A percentile compares a stretch with the other conserved stretches of the same genome.
These are phyloP conservation scores for Dalbergia cultrata DNA, from an alignment of 306 rosid species.

Conservation along the genomic window DNA sequence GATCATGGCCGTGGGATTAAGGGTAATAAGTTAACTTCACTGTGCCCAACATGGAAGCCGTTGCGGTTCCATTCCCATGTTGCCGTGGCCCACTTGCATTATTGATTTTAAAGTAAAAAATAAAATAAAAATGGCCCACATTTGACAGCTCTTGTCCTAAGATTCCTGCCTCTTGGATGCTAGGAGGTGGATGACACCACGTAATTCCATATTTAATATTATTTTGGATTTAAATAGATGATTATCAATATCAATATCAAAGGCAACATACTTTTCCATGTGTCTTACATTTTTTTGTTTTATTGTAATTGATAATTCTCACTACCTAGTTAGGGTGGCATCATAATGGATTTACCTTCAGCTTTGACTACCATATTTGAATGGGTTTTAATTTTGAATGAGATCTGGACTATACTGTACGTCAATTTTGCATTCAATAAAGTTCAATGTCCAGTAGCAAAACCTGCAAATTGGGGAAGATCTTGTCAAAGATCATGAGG, in stretches of 20 bases:
- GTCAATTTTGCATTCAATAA: no score
- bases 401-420: no score
- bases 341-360: not conserved
- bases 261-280: no score
- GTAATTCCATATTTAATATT: not conserved
- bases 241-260: no score
- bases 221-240: not conserved
- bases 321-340: not conserved
- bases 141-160: not conserved
- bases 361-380: no score
- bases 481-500: no score
- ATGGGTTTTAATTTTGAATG: no score
- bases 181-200: not conserved
- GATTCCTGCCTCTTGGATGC: conserved; percentile 2
- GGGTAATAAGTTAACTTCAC: not conserved
- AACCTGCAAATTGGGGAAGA: no score
- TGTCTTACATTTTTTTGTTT: not conserved
- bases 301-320: not conserved
- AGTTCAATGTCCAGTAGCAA: no score
- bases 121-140: not conserved
- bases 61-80: not conserved
- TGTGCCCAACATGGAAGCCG: not conserved
- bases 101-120: not conserved
- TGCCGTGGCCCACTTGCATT: conserved; percentile 2
- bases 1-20: no score